Percentiles rank a stretch among this genome's conserved stretches.
Conservation (phyloP, 2,329 filamentous ascomycete genomes). For the Periconia macrospinosa region DNA sequence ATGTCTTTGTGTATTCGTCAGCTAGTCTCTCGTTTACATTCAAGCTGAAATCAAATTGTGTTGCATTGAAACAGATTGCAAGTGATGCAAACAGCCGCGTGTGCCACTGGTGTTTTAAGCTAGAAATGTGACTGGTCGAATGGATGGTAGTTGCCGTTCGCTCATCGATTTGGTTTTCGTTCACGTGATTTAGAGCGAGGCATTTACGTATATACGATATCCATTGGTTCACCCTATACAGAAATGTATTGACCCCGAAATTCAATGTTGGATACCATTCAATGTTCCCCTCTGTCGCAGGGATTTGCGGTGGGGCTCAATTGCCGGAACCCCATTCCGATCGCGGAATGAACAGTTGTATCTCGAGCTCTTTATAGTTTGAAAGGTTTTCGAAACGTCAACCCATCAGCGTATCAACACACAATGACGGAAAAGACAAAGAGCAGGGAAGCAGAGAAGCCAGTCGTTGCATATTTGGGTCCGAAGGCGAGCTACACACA, state of each 20-base stretch:
- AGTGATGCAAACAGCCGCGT: not conserved
- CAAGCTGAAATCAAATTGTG: slow-evolving; percentile 28
- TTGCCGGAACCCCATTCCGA: slow-evolving; percentile 1
- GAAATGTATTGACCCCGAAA: too few relatives aligned
- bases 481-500: slow-evolving; percentile 70
- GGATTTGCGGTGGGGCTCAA: not conserved
- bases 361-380: not conserved
- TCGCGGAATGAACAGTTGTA: not conserved
- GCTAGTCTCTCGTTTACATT: slow-evolving; percentile 33
- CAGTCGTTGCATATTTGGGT: slow-evolving; percentile 61
- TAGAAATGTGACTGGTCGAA: not conserved
- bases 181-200: too few relatives aligned
- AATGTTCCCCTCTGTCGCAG: not conserved
- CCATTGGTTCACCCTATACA: too few relatives aligned
- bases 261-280: too few relatives aligned
- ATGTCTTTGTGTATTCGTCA: slow-evolving; percentile 26
- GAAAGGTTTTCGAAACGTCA: not conserved
- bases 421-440: slow-evolving; percentile 7
- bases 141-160: not conserved
- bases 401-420: not conserved
- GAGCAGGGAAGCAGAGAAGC: slow-evolving; percentile 10
- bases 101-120: not conserved
- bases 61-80: slow-evolving; percentile 2
- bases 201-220: too few relatives aligned
- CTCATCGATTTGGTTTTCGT: too few relatives aligned